Evolutionary conservation across 2,329 filamentous ascomycete species (phyloP), one percentile per base, ranked within the genome.

Genomic region (Setomelanomma holmii): DNA sequence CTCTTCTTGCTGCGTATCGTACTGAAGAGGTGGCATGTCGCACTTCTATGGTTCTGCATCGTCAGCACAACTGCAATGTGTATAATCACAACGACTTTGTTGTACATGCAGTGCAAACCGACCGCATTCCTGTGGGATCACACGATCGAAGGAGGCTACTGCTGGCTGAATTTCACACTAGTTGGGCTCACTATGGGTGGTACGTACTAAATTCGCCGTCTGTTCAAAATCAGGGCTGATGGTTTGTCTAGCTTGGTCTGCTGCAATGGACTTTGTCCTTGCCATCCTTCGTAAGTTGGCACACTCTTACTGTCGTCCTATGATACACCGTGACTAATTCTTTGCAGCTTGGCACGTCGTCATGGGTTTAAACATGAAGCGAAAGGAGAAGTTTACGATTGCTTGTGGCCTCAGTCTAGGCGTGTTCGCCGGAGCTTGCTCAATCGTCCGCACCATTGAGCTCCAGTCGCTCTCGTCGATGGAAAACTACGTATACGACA

Each of bases 321-420:
- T 27, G 16, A 14, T 5, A 14, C 12, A 30, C 5, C 19, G 8
- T 11, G n/a, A 17, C 44, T 54, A 36, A 54, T 21, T 8, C 14
- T n/a, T 30, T 16, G 2, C 12, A 55, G 55, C 69, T 8, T 73
- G 71, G 67, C 64, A 67, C 17, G 60, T 72, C 7, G 58, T 72
- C 20, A 64, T 71, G 63, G 59, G 64, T 4, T 58, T 73, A 2
- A 69, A 72, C 45, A 73, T 73, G 68, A 72, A 71, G 55, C 61
- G 60, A 40, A 72, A 69, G 49, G 68, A 72, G 20, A 71, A 69
- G 41, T 60, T 73, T 27, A 71, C 68, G 16, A 66, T 72, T 24
- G 66, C 66, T 8, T 61, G 56, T 19, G 64, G 67, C 34, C 62
- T 73, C 35, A 66, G 61, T 2, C 62, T 73, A 1, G 69, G 69